Conservation (phyloP, 2,329 filamentous ascomycete genomes). For the Cladosporium austrohemisphaericum region DNA sequence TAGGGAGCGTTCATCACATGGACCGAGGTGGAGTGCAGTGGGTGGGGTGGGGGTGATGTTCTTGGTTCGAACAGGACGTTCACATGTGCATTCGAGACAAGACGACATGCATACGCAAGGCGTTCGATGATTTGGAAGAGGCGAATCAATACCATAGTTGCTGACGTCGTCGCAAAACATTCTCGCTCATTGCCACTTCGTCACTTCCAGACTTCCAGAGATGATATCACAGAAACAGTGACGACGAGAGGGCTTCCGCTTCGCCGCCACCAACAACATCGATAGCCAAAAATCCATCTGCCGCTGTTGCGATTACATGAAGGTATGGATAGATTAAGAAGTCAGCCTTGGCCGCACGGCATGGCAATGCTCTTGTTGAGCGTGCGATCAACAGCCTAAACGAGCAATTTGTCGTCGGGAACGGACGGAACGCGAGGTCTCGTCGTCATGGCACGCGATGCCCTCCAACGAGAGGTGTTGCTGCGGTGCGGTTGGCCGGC, state of each 20-base stretch:
- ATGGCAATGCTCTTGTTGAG: constrained; percentile 2
- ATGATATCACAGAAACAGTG: neutral
- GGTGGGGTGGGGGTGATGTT: no score
- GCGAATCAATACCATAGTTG: neutral
- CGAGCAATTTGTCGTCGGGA: neutral
- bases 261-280: no score
- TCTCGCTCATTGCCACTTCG: no score
- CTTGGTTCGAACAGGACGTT: no score
- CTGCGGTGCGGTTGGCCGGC: neutral
- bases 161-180: neutral
- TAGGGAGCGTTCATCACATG: no score
- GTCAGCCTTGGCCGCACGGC: neutral
- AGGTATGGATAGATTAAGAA: neutral
- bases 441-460: constrained; percentile 9
- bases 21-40: no score
- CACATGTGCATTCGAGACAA: no score
- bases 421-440: constrained; percentile 4
- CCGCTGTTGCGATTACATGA: neutral
- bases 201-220: no score
- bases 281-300: no score
- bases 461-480: no score
- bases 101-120: no score
- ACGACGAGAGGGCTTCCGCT: neutral
- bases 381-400: neutral
- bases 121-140: no score